Percentiles rank a stretch among this genome's conserved stretches.
phyloP scores from a whole-genome alignment of 2,329 filamentous ascomycete genomes.

The Clarireedia hainanense region DNA sequence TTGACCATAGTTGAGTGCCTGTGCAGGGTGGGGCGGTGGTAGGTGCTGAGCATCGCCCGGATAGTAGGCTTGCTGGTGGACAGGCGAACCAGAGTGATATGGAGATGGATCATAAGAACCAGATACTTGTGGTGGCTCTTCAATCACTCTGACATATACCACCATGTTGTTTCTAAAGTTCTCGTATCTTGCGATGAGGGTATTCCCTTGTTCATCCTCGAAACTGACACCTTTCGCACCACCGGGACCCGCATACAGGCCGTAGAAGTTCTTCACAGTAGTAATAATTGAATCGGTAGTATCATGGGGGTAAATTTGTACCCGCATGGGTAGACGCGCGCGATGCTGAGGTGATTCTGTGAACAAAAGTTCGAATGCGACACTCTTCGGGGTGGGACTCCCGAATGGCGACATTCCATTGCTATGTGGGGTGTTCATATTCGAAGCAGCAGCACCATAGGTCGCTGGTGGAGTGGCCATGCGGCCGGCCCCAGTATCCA shows the following conservation, averaged over 20 bases:
- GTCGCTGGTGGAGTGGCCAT: slow-evolving; percentile 25
- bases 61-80: slow-evolving; percentile 46
- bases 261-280: slow-evolving; percentile 98
- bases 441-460: slow-evolving; percentile 19
- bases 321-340: slow-evolving; percentile 73
- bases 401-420: slow-evolving; percentile 26
- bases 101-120: slow-evolving; percentile 44
- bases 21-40: slow-evolving; percentile 46
- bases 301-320: slow-evolving; percentile 91
- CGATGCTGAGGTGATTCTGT: slow-evolving; percentile 59
- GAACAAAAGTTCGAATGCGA: slow-evolving; percentile 71
- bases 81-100: slow-evolving; percentile 43
- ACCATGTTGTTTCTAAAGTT: slow-evolving; percentile 91
- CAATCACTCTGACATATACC: slow-evolving; percentile 83
- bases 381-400: slow-evolving; percentile 53
- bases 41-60: slow-evolving; percentile 57
- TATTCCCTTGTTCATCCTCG: slow-evolving; percentile 82
- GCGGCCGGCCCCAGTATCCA: slow-evolving; percentile 18
- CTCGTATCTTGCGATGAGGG: slow-evolving; percentile 90
- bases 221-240: slow-evolving; percentile 83
- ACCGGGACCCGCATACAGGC: slow-evolving; percentile 69
- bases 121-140: slow-evolving; percentile 42
- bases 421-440: slow-evolving; percentile 21
- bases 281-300: slow-evolving; percentile 96
- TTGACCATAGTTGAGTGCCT: slow-evolving; percentile 47